These are phyloP conservation scores for Malania oleifera DNA, from an alignment of 164 flowering plant species.

Conservation along the genomic window DNA sequence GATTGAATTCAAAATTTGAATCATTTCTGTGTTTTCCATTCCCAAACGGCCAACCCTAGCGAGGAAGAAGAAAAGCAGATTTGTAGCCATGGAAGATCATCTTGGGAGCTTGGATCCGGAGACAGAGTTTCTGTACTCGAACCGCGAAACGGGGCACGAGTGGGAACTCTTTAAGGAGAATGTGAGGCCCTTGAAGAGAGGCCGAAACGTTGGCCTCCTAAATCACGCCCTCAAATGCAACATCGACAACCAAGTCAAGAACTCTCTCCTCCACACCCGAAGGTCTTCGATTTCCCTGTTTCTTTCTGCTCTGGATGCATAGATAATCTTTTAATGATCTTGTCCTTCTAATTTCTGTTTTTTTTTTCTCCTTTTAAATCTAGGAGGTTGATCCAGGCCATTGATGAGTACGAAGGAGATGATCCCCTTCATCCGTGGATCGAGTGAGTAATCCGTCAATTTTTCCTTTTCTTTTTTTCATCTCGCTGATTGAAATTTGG, in stretches of 20 bases:
- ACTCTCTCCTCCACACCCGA: slow-evolving; percentile 3
- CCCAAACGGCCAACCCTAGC: too few species aligned
- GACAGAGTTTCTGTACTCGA: not conserved
- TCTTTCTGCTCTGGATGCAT: too few species aligned
- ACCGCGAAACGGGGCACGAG: not conserved
- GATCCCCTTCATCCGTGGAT: not conserved
- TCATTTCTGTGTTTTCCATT: too few species aligned
- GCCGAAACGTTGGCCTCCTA: slow-evolving; percentile 1
- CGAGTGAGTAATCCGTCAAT: too few species aligned
- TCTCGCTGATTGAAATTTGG: not conserved
- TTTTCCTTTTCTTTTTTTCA: not conserved
- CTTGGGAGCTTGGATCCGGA: slow-evolving; percentile 2
- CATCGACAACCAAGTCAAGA: not conserved
- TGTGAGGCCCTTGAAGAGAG: slow-evolving; percentile 7
- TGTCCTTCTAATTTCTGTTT: not conserved
- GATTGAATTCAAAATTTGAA: too few species aligned
- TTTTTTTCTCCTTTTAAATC: not conserved
- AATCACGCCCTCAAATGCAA: slow-evolving; percentile 2
- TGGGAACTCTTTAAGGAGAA: slow-evolving; percentile 10
- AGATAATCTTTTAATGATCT: too few species aligned
- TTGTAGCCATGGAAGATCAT: not conserved
- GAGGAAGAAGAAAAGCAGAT: too few species aligned
- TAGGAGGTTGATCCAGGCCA: not conserved
- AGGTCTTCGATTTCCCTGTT: not conserved
- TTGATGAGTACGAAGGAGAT: not conserved